Evolutionary conservation across 116 monocot genomes (phyloP).

Genomic region (Iris pallida): DNA sequence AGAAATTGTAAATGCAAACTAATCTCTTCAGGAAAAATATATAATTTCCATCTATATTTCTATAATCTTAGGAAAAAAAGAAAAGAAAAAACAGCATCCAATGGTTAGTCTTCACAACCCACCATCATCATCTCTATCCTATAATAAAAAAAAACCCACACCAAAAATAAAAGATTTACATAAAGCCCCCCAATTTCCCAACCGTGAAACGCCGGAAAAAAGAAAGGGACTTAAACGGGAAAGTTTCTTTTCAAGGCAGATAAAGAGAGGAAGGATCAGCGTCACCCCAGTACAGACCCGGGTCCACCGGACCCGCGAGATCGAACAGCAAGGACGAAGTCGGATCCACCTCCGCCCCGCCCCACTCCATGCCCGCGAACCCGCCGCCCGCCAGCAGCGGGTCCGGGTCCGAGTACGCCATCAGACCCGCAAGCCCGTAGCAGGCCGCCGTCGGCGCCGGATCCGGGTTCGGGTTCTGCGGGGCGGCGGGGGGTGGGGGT

Average conservation of each 20-base stretch:
- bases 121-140: not conserved
- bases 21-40: too few relatives aligned
- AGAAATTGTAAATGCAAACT: too few relatives aligned
- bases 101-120: not conserved
- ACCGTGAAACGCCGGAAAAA: too few relatives aligned
- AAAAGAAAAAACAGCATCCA: not conserved
- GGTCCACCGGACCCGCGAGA: conserved; percentile 19
- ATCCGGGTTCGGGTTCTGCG: not conserved
- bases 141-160: not conserved
- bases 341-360: not conserved
- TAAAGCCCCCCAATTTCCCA: not conserved
- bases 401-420: conserved; percentile 12
- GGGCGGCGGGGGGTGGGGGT: not conserved
- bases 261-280: conserved; percentile 30
- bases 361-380: conserved; percentile 22
- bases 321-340: conserved; percentile 22
- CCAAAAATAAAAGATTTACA: not conserved
- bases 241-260: conserved; percentile 13
- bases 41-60: too few relatives aligned
- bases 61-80: not conserved
- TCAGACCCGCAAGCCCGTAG: conserved; percentile 10
- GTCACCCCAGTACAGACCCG: conserved; percentile 26
- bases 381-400: not conserved
- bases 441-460: not conserved
- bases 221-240: not conserved